A percentile compares a stretch with the other conserved stretches of the same genome.
These are phyloP conservation scores for Sextonia rubra DNA, from an alignment of 164 flowering plant species.

Conservation along the genomic window DNA sequence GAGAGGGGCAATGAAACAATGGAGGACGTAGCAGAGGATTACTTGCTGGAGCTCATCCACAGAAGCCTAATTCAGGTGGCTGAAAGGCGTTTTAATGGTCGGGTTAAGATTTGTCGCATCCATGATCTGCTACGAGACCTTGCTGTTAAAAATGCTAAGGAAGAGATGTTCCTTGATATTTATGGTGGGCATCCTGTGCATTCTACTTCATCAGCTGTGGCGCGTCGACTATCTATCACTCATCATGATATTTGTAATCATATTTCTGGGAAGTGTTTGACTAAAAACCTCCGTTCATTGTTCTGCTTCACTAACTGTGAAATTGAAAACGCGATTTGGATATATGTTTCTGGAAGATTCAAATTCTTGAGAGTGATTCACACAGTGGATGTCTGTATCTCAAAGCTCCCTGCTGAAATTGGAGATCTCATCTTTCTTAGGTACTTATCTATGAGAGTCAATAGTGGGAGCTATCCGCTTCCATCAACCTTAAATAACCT, in stretches of 20 bases:
- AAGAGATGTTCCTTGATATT: not conserved
- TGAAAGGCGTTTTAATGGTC: not conserved
- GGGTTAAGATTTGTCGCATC: not conserved
- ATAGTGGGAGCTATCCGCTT: not conserved
- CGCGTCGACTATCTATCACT: not conserved
- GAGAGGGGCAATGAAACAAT: not conserved
- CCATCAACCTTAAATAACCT: slow-evolving; percentile 4
- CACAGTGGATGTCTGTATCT: not conserved
- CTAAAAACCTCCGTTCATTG: not conserved
- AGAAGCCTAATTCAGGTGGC: slow-evolving; percentile 14
- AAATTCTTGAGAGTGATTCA: slow-evolving; percentile 8
- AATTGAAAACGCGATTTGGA: not conserved
- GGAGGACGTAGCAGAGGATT: slow-evolving; percentile 7
- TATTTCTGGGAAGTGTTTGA: not conserved
- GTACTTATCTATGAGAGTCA: slow-evolving; percentile 3
- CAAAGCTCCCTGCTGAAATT: not conserved
- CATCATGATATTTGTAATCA: not conserved
- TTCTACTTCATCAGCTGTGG: not conserved
- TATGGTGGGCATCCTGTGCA: not conserved
- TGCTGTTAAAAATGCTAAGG: not conserved
- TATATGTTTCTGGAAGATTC: not conserved
- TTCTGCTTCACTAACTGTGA: not conserved
- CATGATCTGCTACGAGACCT: slow-evolving; percentile 16
- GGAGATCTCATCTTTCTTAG: slow-evolving; percentile 6
- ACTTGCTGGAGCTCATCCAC: slow-evolving; percentile 6